Conservation (phyloP, 108 stramenopile genomes). For the Seminavis robusta region DNA sequence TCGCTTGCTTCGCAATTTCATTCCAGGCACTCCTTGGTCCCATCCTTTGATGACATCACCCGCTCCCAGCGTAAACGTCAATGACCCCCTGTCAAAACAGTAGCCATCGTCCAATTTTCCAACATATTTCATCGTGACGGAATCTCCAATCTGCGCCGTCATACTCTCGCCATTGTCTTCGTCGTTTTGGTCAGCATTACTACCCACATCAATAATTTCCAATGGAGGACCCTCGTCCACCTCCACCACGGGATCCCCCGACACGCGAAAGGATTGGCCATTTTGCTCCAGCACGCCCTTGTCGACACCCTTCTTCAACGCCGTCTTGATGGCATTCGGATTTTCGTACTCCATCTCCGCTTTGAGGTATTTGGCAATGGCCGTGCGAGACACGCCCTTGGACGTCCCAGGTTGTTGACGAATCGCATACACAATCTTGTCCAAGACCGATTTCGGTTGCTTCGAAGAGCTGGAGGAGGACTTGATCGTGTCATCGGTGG, state of each 20-base stretch:
- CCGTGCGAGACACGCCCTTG: constrained; percentile 60
- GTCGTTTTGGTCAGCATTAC: constrained; percentile 9
- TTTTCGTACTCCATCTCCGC: constrained; percentile 65
- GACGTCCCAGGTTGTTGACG: constrained; percentile 38
- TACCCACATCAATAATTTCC: constrained; percentile 46
- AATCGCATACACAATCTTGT: constrained; percentile 76
- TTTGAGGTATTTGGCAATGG: constrained; percentile 76
- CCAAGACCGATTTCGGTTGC: constrained; percentile 57
- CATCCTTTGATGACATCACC: constrained; percentile 89
- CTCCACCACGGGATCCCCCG: constrained; percentile 31
- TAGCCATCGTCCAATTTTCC: constrained; percentile 71
- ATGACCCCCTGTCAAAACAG: constrained; percentile 63
- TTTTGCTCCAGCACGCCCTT: constrained; percentile 51
- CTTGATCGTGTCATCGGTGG: neutral
- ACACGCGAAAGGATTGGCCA: constrained; percentile 75
- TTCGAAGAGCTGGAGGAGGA: neutral
- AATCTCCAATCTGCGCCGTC: constrained; percentile 55
- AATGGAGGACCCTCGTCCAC: constrained; percentile 27
- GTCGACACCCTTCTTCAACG: constrained; percentile 68
- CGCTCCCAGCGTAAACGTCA: constrained; percentile 69
- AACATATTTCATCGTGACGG: constrained; percentile 66
- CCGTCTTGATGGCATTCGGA: constrained; percentile 50
- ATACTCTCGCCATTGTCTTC: constrained; percentile 15
- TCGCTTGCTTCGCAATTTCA: constrained; percentile 86
- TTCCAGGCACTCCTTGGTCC: constrained; percentile 83